Conservation (phyloP, 2,329 filamentous ascomycete species). For the Colletotrichum sp. region DNA sequence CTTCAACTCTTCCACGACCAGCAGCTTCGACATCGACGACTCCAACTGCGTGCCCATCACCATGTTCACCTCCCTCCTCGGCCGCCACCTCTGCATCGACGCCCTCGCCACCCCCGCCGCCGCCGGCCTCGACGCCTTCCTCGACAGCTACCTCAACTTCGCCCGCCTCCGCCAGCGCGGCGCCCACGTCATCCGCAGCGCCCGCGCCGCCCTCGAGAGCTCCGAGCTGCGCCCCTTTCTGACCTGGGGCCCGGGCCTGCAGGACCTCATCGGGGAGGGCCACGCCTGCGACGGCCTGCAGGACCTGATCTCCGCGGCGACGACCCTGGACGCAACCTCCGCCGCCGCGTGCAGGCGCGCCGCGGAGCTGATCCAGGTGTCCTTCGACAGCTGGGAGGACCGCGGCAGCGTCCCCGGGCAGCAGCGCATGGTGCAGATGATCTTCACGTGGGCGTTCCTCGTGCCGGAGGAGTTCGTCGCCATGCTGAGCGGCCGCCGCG, state of each 20-base stretch:
- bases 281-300: not conserved
- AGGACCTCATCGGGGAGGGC: not conserved
- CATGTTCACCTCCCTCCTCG: constrained; percentile 37
- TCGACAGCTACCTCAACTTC: constrained; percentile 34
- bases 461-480: constrained; percentile 26
- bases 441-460: constrained; percentile 30
- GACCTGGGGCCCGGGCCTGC: not conserved
- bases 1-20: not conserved
- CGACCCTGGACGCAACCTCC: constrained; percentile 23
- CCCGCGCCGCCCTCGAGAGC: not conserved
- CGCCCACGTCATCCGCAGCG: constrained; percentile 18
- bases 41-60: constrained; percentile 35
- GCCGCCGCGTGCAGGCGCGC: constrained; percentile 19
- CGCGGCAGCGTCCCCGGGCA: not conserved
- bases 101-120: constrained; percentile 29
- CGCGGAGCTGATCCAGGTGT: constrained; percentile 24
- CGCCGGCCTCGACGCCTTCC: constrained; percentile 28
- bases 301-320: constrained; percentile 25
- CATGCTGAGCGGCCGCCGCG: constrained; percentile 24
- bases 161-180: constrained; percentile 28
- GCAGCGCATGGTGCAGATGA: constrained; percentile 25
- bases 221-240: not conserved
- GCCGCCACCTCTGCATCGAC: constrained; percentile 38
- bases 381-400: constrained; percentile 7
- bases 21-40: constrained; percentile 24